Evolutionary conservation across 164 flowering plant genomes (phyloP), one percentile per base, ranked within the genome.

Genomic region (Pachysandra terminalis): DNA sequence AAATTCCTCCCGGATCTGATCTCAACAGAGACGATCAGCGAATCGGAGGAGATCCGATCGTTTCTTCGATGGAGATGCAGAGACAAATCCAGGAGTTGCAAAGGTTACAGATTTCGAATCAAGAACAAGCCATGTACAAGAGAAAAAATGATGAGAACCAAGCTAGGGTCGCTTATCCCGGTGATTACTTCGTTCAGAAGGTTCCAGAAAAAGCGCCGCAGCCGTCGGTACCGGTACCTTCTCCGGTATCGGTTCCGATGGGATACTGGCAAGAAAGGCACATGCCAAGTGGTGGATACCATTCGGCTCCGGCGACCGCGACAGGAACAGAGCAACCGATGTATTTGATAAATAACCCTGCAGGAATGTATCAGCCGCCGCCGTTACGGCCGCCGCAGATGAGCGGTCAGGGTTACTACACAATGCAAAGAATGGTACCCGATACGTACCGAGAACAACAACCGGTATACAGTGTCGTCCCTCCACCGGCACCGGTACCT

Each of bases 61-160:
- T 71, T 14, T 69, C 82, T 19, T 72, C 71, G 37, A 70, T 54
- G 41, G 86, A 85, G 72, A 75, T 81, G 25, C 91, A 85, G 68
- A 65, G 81, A 53, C 86, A 83, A 80, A 82, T 84, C 55, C 82
- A 78, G 23, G 89, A 87, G 5, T 61, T 85, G 63, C 87, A 82
- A 73, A 77, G 84, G 51, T 19, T 85, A 64, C 86, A 81, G 58
- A 73, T 85, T 27, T 80, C 83, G 1, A 55, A 1, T 23, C 81
- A 78, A 13, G 81, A 84, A 65, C 82, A 79, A 63, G 70, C 67
- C 9, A 35, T 63, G 66, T 45, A 62, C 45, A 78, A 76, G 23
- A 75, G 80, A 55, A 74, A 65, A 25, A 69, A 14, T 67, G 82
- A 82, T 13, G 83, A 80, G n/a, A 60, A 27, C 25, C 52, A 64